Percentiles rank a stretch among this genome's conserved stretches.
These are phyloP conservation scores for Phytophthora chlamydospora DNA, from an alignment of 352 stramenopile species.

Conservation along the genomic window DNA sequence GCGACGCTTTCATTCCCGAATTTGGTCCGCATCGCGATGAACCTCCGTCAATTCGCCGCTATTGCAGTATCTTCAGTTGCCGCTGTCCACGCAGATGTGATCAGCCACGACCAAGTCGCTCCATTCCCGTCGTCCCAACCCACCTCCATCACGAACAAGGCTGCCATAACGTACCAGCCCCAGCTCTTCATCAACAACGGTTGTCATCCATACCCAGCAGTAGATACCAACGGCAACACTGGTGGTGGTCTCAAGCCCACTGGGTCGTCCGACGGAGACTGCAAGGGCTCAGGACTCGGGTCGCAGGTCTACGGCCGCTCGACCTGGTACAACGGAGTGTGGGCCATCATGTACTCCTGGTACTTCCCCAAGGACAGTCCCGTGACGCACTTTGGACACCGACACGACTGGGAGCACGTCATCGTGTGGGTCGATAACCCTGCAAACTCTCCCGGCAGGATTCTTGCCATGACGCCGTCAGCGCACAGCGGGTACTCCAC, in stretches of 20 bases:
- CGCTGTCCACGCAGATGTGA: neutral
- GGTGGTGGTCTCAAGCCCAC: slow-evolving; percentile 24
- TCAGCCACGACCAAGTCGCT: slow-evolving; percentile 30
- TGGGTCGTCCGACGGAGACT: slow-evolving; percentile 19
- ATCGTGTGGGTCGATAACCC: slow-evolving; percentile 45
- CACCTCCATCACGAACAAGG: slow-evolving; percentile 18
- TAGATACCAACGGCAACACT: slow-evolving; percentile 28
- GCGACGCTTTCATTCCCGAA: too few species aligned
- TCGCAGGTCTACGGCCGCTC: slow-evolving; percentile 28
- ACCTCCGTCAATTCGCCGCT: slow-evolving; percentile 6
- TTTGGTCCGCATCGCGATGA: slow-evolving; percentile 9
- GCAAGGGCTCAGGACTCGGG: slow-evolving; percentile 20
- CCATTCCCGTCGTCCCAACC: slow-evolving; percentile 28
- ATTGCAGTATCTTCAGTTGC: neutral
- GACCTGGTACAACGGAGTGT: slow-evolving; percentile 20
- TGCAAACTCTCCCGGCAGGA: slow-evolving; percentile 1
- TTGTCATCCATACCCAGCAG: slow-evolving; percentile 40
- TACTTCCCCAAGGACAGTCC: slow-evolving; percentile 50
- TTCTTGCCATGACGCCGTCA: slow-evolving; percentile 7
- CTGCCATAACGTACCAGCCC: slow-evolving; percentile 36
- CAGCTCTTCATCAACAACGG: slow-evolving; percentile 39
- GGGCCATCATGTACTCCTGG: slow-evolving; percentile 42
- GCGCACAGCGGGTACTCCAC: slow-evolving; percentile 10
- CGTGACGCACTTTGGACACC: slow-evolving; percentile 32
- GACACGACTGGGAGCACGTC: slow-evolving; percentile 46